These are phyloP conservation scores for Vicia villosa DNA, from an alignment of 306 rosid species.

Conservation along the genomic window DNA sequence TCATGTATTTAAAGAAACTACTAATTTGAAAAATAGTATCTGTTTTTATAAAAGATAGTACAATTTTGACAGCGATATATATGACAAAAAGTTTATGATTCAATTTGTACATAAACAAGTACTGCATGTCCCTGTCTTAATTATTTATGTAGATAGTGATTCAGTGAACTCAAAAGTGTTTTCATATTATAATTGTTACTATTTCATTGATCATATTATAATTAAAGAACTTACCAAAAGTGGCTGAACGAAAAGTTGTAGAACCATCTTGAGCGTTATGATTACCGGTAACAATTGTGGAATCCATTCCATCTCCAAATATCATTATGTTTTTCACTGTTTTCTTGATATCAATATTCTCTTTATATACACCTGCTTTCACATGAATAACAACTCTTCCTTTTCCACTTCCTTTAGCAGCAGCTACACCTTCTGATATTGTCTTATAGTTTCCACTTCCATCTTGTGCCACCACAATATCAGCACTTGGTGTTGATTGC, in stretches of 20 bases:
- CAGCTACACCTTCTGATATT: slow-evolving; percentile 61
- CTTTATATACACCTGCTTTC: slow-evolving; percentile 72
- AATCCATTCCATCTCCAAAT: slow-evolving; percentile 75
- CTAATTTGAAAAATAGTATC: neutral
- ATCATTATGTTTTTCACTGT: slow-evolving; percentile 61
- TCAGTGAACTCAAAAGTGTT: no score
- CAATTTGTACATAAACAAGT: slow-evolving; percentile 2
- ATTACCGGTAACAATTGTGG: slow-evolving; percentile 56
- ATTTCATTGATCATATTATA: neutral
- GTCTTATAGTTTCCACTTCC: slow-evolving; percentile 65
- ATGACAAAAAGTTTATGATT: slow-evolving; percentile 3
- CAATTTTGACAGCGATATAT: no score
- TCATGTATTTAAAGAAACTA: neutral
- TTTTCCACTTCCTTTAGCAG: slow-evolving; percentile 38
- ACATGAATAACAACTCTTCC: slow-evolving; percentile 60
- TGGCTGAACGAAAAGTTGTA: slow-evolving; percentile 77
- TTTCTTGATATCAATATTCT: slow-evolving; percentile 53
- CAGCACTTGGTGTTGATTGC: slow-evolving; percentile 39
- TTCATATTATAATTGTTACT: neutral
- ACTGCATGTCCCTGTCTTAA: slow-evolving; percentile 19
- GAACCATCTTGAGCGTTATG: slow-evolving; percentile 39
- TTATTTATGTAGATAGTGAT: neutral
- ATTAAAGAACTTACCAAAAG: slow-evolving; percentile 65
- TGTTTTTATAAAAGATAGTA: neutral
- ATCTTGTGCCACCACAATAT: slow-evolving; percentile 70